Evolutionary conservation across 306 rosid genomes (phyloP).

Genomic region (Quillaja saponaria): DNA sequence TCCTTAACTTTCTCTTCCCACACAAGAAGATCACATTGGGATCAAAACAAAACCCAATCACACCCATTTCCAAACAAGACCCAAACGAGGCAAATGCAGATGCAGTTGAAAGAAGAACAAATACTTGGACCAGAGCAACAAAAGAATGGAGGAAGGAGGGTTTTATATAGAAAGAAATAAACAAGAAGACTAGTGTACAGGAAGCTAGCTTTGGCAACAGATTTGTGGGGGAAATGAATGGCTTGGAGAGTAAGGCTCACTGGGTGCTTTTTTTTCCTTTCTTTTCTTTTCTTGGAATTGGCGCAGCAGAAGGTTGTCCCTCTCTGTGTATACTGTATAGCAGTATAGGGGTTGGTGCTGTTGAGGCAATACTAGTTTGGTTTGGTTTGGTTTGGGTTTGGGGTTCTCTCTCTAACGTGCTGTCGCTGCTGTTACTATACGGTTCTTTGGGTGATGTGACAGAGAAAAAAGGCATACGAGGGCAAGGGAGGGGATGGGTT

Average conservation of each 20-base stretch:
- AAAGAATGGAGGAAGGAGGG: background rate
- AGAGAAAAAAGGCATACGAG: constrained; percentile 3
- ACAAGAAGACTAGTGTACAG: background rate
- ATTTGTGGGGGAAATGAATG: background rate
- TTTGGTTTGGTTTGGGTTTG: too few species aligned
- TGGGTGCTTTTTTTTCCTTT: background rate
- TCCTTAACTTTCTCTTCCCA: constrained; percentile 51
- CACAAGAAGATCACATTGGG: constrained; percentile 29
- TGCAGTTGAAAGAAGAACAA: background rate
- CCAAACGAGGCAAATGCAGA: background rate
- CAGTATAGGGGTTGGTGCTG: background rate
- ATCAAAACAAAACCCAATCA: constrained; percentile 34
- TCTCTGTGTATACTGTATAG: background rate
- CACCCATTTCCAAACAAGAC: constrained; percentile 1
- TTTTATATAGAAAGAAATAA: background rate
- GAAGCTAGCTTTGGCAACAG: background rate
- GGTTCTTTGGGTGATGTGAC: constrained; percentile 27
- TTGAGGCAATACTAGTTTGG: background rate
- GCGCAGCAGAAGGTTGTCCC: constrained; percentile 5
- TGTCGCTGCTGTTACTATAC: constrained; percentile 39
- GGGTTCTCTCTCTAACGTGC: constrained; percentile 21
- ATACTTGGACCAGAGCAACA: background rate
- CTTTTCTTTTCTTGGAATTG: constrained; percentile 22
- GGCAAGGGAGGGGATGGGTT: background rate
- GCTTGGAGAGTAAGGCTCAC: constrained; percentile 26